These are phyloP conservation scores for Termitomyces sp. DNA, from an alignment of 768 basidiomycete species.

Conservation along the genomic window DNA sequence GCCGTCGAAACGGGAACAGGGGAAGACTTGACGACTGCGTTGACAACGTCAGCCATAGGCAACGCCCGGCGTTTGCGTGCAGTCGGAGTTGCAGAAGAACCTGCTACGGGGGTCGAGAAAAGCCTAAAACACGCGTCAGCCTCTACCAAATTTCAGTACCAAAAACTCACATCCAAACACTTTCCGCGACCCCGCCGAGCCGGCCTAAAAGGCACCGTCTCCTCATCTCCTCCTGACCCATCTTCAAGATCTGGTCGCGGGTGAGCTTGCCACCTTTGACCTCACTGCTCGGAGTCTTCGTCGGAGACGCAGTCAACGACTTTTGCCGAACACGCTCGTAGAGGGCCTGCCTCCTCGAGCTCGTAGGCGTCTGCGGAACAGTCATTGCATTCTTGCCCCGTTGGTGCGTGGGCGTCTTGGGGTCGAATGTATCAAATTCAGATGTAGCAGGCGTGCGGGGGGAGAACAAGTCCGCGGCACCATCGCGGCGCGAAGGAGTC, in stretches of 20 bases:
- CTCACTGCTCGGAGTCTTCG: constrained; percentile 43
- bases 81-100: constrained; percentile 46
- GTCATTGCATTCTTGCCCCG: constrained; percentile 48
- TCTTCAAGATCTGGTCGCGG: constrained; percentile 61
- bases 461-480: constrained; percentile 30
- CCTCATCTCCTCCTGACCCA: constrained; percentile 75
- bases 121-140: constrained; percentile 38
- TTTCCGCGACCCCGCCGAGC: constrained; percentile 77
- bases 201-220: constrained; percentile 73
- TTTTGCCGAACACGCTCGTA: constrained; percentile 77
- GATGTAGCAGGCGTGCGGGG: constrained; percentile 43
- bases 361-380: constrained; percentile 62
- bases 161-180: constrained; percentile 72
- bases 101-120: constrained; percentile 57
- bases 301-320: constrained; percentile 63
- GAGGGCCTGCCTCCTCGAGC: constrained; percentile 71
- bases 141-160: not conserved
- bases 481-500: constrained; percentile 54
- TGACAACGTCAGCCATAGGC: constrained; percentile 58
- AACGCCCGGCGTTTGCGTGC: constrained; percentile 67
- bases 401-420: constrained; percentile 66
- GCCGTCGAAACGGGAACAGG: constrained; percentile 73
- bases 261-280: constrained; percentile 42
- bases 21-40: constrained; percentile 74
- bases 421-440: constrained; percentile 27